Evolutionary conservation across 179 eudicot genomes (phyloP), one percentile per base, ranked within the genome.

Genomic region (Heliamphora ciliata): DNA sequence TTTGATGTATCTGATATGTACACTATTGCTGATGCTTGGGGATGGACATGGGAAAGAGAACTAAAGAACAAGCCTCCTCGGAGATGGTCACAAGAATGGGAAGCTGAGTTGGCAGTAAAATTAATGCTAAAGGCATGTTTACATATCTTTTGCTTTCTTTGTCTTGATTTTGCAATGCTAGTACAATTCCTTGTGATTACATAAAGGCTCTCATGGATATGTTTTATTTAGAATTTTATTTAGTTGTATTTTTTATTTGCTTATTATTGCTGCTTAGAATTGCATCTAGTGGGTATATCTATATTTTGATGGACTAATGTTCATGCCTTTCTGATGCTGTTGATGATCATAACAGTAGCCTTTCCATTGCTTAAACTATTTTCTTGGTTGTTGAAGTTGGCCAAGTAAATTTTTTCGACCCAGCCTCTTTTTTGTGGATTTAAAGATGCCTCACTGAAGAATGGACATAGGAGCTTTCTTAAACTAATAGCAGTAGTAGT

Each of bases 1-100:
- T 96, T 94, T 83, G 91, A 94, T 85, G 98, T 90, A 73, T 88
- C 92, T 78, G 98, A 96, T 79, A 96, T 96, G 97, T 96, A 96
- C 79, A 96, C 98, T 18, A 84, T 96, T 84, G 96, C 98, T 79
- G 99, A 96, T 89, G 99, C 87, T 79, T 96, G 99, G 99, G 96
- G 98, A 50, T 96, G 99, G 99, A 94, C 94, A 78, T 96, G 99
- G 99, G 99, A 96, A 79, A 91, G 80, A 86, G 99, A 96, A 70
- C 70, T 91, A 48, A 96, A 89, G 88, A 96, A 90, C 87, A 91
- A 86, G 80, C 79, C 86, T 77, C 99, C 96, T 76, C 89, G 86
- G 74, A 89, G 91, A 82, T 96, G 99, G 99, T 94, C 99, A 15
- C 98, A 92, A 84, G 97, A 96, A 80, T 89, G 98, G 98, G 99